These are phyloP conservation scores for Globisporangium ultimum DNA, from an alignment of 352 stramenopile genomes.

Conservation along the genomic window DNA sequence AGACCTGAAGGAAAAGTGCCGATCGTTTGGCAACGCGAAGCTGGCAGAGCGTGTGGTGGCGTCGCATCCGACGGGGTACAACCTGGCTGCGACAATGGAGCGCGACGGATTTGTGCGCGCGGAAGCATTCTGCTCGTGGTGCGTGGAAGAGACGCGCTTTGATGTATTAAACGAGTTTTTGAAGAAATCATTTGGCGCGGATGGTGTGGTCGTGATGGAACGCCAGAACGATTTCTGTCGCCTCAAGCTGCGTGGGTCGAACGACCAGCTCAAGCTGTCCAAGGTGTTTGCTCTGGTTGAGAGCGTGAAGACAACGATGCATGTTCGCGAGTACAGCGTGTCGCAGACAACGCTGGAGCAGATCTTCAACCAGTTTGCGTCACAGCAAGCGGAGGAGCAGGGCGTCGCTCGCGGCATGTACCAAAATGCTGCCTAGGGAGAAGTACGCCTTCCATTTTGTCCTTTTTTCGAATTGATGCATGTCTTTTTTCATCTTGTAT, in stretches of 20 bases:
- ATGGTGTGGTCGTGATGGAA: slow-evolving; percentile 38
- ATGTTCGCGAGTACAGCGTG: slow-evolving; percentile 86
- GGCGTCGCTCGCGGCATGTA: background rate
- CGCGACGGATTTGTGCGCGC: slow-evolving; percentile 41
- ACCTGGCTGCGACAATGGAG: slow-evolving; percentile 45
- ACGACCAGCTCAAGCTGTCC: slow-evolving; percentile 31
- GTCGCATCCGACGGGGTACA: slow-evolving; percentile 63
- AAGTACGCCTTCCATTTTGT: no score
- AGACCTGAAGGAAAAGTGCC: slow-evolving; percentile 37
- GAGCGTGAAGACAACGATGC: slow-evolving; percentile 38
- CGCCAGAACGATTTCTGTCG: slow-evolving; percentile 62
- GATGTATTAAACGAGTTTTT: slow-evolving; percentile 33
- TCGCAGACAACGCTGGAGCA: slow-evolving; percentile 88
- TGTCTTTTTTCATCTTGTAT: no score
- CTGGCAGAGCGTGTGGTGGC: slow-evolving; percentile 40
- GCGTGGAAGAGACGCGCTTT: slow-evolving; percentile 53
- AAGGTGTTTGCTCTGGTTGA: slow-evolving; percentile 78
- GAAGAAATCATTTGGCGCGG: slow-evolving; percentile 30
- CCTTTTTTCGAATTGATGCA: no score
- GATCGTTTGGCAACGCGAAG: slow-evolving; percentile 33
- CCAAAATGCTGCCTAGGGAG: no score
- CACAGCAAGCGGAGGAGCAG: slow-evolving; percentile 51
- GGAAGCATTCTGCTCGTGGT: slow-evolving; percentile 62
- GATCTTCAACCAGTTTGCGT: slow-evolving; percentile 89
- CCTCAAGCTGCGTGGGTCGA: slow-evolving; percentile 32